Conservation (phyloP, 2,329 filamentous ascomycete species). For the Samsoniella hepiali region DNA sequence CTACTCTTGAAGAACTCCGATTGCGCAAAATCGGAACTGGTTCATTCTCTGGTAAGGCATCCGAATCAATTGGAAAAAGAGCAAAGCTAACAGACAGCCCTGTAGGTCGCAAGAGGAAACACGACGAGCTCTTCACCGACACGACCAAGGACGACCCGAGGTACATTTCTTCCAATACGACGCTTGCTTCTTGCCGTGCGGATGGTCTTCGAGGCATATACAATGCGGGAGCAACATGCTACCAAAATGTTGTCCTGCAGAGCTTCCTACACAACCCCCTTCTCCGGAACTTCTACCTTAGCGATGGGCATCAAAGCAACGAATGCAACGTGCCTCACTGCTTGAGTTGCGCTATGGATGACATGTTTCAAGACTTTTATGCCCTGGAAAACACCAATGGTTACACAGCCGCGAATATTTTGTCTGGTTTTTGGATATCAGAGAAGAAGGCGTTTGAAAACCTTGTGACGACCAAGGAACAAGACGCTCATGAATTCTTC, state of each 20-base stretch:
- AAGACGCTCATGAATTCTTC: constrained; percentile 96
- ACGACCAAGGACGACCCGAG: constrained; percentile 67
- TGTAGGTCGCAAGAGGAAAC: constrained; percentile 68
- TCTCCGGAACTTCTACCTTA: constrained; percentile 86
- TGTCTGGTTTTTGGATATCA: constrained; percentile 86
- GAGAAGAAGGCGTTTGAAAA: constrained; percentile 70
- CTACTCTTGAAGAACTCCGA: constrained; percentile 72
- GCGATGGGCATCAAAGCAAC: constrained; percentile 77
- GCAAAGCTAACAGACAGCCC: constrained; percentile 16
- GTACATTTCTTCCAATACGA: constrained; percentile 76
- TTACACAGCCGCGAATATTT: constrained; percentile 84
- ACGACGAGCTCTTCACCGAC: constrained; percentile 66
- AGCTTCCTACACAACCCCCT: constrained; percentile 91
- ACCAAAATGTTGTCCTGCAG: constrained; percentile 94
- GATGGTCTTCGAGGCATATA: constrained; percentile 89
- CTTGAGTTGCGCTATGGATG: constrained; percentile 68
- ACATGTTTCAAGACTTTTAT: constrained; percentile 71
- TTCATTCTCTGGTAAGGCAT: constrained; percentile 57
- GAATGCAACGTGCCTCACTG: constrained; percentile 66
- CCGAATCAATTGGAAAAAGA: neutral
- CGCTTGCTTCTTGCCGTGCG: constrained; percentile 75
- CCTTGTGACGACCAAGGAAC: constrained; percentile 86
- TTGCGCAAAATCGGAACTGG: constrained; percentile 66
- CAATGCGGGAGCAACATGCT: constrained; percentile 98
- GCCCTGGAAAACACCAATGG: constrained; percentile 76